These are phyloP conservation scores for Citeromyces hawaiiensis DNA, from an alignment of 1,139 yeast genomes.

Conservation along the genomic window DNA sequence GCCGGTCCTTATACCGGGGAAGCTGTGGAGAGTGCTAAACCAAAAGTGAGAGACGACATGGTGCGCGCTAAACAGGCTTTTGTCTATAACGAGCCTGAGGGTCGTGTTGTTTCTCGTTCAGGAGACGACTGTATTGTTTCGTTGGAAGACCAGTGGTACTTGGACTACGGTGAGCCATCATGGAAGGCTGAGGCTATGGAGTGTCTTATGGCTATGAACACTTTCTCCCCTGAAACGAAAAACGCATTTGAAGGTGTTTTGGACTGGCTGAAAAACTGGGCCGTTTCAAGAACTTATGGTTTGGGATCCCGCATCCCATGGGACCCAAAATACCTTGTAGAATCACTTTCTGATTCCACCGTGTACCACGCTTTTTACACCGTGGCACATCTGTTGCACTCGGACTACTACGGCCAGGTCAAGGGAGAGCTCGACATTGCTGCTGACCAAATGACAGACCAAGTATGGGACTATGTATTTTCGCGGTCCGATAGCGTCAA, in stretches of 20 bases:
- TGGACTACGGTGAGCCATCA: slow-evolving; percentile 89
- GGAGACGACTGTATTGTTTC: slow-evolving; percentile 97
- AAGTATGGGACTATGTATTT: slow-evolving; percentile 87
- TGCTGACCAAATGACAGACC: slow-evolving; percentile 84
- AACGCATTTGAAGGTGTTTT: slow-evolving; percentile 90
- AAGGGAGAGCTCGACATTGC: slow-evolving; percentile 61
- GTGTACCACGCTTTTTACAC: slow-evolving; percentile 95
- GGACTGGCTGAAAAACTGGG: slow-evolving; percentile 98
- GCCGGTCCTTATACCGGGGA: slow-evolving; percentile 79
- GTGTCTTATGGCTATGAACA: slow-evolving; percentile 65
- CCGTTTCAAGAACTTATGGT: slow-evolving; percentile 93
- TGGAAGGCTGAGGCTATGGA: slow-evolving; percentile 87
- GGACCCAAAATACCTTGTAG: slow-evolving; percentile 91
- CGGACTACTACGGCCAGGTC: slow-evolving; percentile 72
- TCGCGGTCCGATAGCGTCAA: slow-evolving; percentile 49
- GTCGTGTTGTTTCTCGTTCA: slow-evolving; percentile 78
- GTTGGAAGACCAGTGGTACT: slow-evolving; percentile 96
- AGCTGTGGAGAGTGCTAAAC: slow-evolving; percentile 84
- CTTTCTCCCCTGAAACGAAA: slow-evolving; percentile 74
- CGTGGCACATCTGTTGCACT: slow-evolving; percentile 72
- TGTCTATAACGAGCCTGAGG: slow-evolving; percentile 90
- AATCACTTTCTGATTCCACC: slow-evolving; percentile 92
- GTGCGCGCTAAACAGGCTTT: slow-evolving; percentile 71
- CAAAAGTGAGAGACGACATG: slow-evolving; percentile 74
- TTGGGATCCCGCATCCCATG: slow-evolving; percentile 94